Conservation (phyloP, 2,329 filamentous ascomycete species). For the Arachnomyces sp. region DNA sequence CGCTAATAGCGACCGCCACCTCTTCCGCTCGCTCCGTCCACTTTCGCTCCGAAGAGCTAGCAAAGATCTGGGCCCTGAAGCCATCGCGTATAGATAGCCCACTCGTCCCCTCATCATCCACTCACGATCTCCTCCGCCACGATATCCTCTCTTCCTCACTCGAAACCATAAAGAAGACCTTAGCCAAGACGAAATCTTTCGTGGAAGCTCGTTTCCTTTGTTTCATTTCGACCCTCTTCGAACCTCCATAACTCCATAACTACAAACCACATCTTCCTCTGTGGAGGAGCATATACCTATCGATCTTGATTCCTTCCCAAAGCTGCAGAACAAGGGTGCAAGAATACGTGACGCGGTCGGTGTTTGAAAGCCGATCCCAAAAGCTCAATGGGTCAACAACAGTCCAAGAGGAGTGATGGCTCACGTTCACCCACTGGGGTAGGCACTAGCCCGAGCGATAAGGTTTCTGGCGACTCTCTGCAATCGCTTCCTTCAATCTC, state of each 20-base stretch:
- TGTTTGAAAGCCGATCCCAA: not conserved
- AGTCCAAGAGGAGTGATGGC: slow-evolving; percentile 49
- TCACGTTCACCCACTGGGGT: slow-evolving; percentile 42
- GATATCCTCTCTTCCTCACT: slow-evolving; percentile 6
- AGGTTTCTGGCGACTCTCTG: slow-evolving; percentile 48
- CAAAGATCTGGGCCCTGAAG: slow-evolving; percentile 9
- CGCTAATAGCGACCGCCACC: too few species aligned
- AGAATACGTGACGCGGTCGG: not conserved
- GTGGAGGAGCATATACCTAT: not conserved
- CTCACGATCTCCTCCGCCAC: slow-evolving; percentile 11
- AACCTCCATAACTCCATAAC: slow-evolving; percentile 12
- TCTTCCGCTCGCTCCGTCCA: too few species aligned
- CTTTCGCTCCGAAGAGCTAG: too few species aligned
- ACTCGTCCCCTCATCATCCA: slow-evolving; percentile 5
- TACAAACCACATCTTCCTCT: not conserved
- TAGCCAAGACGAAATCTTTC: slow-evolving; percentile 10
- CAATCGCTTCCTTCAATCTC: slow-evolving; percentile 88
- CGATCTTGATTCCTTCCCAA: not conserved
- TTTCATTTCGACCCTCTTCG: slow-evolving; percentile 15
- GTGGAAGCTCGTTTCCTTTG: slow-evolving; percentile 15
- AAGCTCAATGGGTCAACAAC: slow-evolving; percentile 41
- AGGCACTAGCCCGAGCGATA: slow-evolving; percentile 22
- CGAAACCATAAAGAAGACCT: slow-evolving; percentile 8
- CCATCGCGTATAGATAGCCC: slow-evolving; percentile 5
- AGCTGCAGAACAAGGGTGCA: not conserved